Base-by-base conservation (phyloP, 2,329 filamentous ascomycete genomes). In the Penicillium sp. region DNA sequence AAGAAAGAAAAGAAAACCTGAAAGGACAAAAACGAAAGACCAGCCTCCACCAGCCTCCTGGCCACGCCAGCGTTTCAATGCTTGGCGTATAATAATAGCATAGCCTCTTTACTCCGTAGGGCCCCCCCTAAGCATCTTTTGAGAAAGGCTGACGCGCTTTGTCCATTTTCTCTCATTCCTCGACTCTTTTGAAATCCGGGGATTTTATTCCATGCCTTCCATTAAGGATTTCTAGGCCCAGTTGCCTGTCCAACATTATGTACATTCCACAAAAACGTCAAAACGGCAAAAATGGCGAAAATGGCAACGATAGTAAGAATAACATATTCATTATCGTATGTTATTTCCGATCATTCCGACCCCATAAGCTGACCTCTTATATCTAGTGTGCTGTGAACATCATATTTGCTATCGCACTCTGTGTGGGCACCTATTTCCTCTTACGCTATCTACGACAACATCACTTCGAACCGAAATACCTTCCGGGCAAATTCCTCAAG, bases 401-500 rank as follows among this genome's bases (percentile, higher is more conserved):
- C 37, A 64, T 75, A 48, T 71, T 76, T 49, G 50, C 68, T 25
- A 54, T 74, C 29, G 60, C 73, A 27, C 53, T 73, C 27, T 61
- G 72, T 21, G 45, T 72, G 21, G 60, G 69, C 46, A 13, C 66
- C 27, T 79, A 72, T 64, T 71, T 77, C 49, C 59, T 72, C 48
- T 66, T 77, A 19, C 78, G 80, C n/a, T 68, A 69, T 48, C 70
- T 80, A 40, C 78, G 80, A 35, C 68, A 71, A 54, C 72, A 72
- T 50, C 72, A 82, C 59, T 76, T 71, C 54, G 73, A 80, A 29
- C 81, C 82, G 3, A 83, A 76, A 70, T 81, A 80, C 57, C 73
- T 84, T 23, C 81, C 83, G 5, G 81, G 80, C 1, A 72, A 75
- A 27, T 80, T 72, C 55, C 66, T 85, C 33, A 84, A 83, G 67